Base-by-base conservation (phyloP, 148 eudicot species). In the Dysphania ambrosioides region DNA sequence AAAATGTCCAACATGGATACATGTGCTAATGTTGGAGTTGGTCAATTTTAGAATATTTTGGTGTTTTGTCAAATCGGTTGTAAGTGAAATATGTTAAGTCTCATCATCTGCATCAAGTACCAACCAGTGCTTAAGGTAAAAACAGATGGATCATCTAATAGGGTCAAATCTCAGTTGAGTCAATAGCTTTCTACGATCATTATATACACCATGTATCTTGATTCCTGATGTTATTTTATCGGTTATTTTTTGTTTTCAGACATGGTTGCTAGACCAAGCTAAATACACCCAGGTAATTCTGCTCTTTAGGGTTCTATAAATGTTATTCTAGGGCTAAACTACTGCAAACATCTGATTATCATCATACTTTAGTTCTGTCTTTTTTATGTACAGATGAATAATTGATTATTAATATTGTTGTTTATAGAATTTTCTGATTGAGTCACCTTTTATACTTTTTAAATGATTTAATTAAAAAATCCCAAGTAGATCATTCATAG, bases 211-310 rank as follows among this genome's bases (percentile, higher is more conserved):
- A 15, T 68, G 4, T 24, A 68, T 78, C 23, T 72, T 29, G 24
- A 44, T 47, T 16, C 56, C 77, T 62, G 40, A 79, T 18, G 38
- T 76, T 31, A n/a, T 3, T 30, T 69, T 7, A 35, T 49, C 61
- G 34, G 29, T 53, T 53, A 42, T 26, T 35, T 11, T 35, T 35
- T 80, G 44, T 70, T 84, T 85, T 73, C 91, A 94, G 98, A 83
- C 93, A 11, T 87, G 95, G 95, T 68, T 91, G 80, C 83, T 94
- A 57, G 98, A 91, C 78, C 81, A 85, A 76, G 90, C 91, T 68
- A 91, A 90, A n/a, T 91, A 94, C 75, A 86, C 90, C 47, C 80
- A 94, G 98, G 98, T 94, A 86, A 75, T 47, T 13, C 53, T 51
- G 61, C 42, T 51, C 30, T 26, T 13, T 6, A 31, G 16, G 32